Percentiles rank a stretch among this genome's conserved stretches.
phyloP scores from a whole-genome alignment of 176 grass and related monocot species.

The Carex pumila region DNA sequence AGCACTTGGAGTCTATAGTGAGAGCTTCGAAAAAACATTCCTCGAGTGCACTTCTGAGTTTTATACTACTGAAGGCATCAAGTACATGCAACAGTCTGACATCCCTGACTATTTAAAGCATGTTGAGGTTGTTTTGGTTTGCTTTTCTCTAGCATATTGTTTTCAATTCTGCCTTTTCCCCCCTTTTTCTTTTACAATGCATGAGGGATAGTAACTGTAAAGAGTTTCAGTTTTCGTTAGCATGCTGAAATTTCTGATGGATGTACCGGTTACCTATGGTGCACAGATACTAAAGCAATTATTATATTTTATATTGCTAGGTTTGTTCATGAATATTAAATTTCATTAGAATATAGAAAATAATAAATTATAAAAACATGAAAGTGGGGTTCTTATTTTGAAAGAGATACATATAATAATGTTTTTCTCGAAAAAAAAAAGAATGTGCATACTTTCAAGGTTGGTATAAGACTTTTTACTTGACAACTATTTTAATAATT shows the following conservation, averaged over 20 bases:
- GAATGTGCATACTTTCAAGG: background rate
- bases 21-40: slow-evolving; percentile 86
- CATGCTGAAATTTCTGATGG: slow-evolving; percentile 6
- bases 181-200: slow-evolving; percentile 6
- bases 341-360: background rate
- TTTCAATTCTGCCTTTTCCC: slow-evolving; percentile 12
- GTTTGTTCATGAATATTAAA: background rate
- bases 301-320: background rate
- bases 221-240: background rate
- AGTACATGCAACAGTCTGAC: slow-evolving; percentile 96
- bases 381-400: background rate
- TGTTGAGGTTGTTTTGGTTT: slow-evolving; percentile 51
- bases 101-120: slow-evolving; percentile 96
- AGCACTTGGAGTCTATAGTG: slow-evolving; percentile 87
- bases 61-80: slow-evolving; percentile 93
- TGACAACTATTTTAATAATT: background rate
- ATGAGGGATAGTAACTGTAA: background rate
- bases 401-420: background rate
- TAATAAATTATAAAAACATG: background rate
- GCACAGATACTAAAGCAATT: background rate
- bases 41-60: slow-evolving; percentile 88
- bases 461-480: background rate
- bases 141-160: slow-evolving; percentile 17
- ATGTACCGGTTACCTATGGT: slow-evolving; percentile 15
- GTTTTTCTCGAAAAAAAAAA: background rate